Conservation (phyloP, 176 grass and related monocot genomes). For the Raddia distichophylla region DNA sequence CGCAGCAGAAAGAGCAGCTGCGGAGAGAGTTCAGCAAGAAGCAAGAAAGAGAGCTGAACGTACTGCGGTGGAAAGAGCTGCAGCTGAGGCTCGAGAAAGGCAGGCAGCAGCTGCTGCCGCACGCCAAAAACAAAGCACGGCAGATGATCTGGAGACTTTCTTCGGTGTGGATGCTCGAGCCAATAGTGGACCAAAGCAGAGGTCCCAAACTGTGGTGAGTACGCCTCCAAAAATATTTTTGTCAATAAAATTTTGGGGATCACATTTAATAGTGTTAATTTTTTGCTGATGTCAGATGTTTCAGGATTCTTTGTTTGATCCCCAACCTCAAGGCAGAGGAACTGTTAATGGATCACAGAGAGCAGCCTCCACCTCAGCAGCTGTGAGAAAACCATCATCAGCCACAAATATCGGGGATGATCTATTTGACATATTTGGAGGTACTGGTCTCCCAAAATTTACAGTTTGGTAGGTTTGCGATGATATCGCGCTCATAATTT, state of each 20-base stretch:
- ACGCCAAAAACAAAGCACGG: conserved; percentile 62
- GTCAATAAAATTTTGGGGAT: background rate
- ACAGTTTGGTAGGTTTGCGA: conserved; percentile 8
- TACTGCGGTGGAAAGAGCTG: conserved; percentile 74
- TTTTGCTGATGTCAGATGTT: conserved; percentile 51
- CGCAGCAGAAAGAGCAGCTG: conserved; percentile 56
- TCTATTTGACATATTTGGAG: conserved; percentile 83
- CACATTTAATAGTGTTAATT: conserved; percentile 11
- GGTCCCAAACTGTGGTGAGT: conserved; percentile 54
- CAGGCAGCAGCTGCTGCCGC: conserved; percentile 56
- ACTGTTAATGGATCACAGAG: conserved; percentile 52
- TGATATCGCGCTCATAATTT: conserved; percentile 15
- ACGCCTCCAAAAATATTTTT: conserved; percentile 34
- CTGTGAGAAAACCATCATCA: conserved; percentile 57
- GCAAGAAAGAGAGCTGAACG: conserved; percentile 67
- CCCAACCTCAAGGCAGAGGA: conserved; percentile 63
- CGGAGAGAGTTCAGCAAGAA: conserved; percentile 63
- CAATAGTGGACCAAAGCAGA: conserved; percentile 71
- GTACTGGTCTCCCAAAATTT: conserved; percentile 30
- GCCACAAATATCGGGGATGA: conserved; percentile 78
- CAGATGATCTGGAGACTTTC: conserved; percentile 89
- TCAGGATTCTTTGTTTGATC: conserved; percentile 74
- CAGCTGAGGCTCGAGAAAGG: conserved; percentile 67
- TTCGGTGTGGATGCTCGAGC: conserved; percentile 57
- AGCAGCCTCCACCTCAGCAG: conserved; percentile 53